Conservation (phyloP, 345 rosid genomes). For the Litchi chinensis region DNA sequence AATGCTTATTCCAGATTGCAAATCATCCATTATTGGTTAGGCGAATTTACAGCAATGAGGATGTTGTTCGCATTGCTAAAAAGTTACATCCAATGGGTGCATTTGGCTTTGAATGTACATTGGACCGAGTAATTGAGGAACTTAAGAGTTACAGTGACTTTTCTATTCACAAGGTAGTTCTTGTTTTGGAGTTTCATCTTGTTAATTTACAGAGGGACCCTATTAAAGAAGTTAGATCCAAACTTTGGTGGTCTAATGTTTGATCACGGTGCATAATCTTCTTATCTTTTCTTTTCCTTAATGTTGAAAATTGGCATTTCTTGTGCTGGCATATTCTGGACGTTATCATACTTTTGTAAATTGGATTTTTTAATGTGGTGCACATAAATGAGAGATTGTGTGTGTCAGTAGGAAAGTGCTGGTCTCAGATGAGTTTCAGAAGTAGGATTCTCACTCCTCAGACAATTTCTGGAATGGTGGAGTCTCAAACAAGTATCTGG, state of each 20-base stretch:
- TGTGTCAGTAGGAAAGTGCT: background rate
- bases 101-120: conserved; percentile 85
- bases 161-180: conserved; percentile 84
- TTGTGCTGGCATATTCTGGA: background rate
- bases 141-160: conserved; percentile 82
- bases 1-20: conserved; percentile 64
- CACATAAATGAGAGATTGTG: background rate
- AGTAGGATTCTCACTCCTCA: background rate
- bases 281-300: background rate
- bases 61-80: conserved; percentile 70
- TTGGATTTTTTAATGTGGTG: background rate
- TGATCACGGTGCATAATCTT: background rate
- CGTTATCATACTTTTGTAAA: background rate
- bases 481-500: background rate
- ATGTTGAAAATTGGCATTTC: background rate
- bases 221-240: background rate
- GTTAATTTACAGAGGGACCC: background rate
- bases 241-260: background rate
- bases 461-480: background rate
- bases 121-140: conserved; percentile 84
- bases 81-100: conserved; percentile 83
- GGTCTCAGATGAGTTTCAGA: background rate
- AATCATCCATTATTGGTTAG: conserved; percentile 96
- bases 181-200: conserved; percentile 1
- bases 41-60: conserved; percentile 76